phyloP scores from a whole-genome alignment of 2,329 filamentous ascomycete species.

The Phyllosticta citrichinensis region DNA sequence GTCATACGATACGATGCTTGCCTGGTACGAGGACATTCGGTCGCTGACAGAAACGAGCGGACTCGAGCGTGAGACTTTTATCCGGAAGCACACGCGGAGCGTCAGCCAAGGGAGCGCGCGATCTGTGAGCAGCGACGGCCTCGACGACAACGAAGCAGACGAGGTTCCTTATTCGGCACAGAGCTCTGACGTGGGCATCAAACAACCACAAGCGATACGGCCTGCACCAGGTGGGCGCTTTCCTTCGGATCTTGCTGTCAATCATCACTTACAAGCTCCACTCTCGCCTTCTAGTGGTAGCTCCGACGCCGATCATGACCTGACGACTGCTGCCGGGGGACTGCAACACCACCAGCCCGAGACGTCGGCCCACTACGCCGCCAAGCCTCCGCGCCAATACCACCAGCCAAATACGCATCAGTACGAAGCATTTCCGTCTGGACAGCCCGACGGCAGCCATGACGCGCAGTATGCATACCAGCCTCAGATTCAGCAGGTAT shows the following conservation, averaged over 20 bases:
- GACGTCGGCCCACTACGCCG: conserved; percentile 15
- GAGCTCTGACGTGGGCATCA: conserved; percentile 30
- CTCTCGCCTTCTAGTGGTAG: conserved; percentile 74
- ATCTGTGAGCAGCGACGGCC: conserved; percentile 60
- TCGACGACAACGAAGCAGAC: conserved; percentile 51
- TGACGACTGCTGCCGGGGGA: conserved; percentile 49
- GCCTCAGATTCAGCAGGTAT: conserved; percentile 7
- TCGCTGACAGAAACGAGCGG: conserved; percentile 78
- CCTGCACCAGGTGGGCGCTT: conserved; percentile 93
- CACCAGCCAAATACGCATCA: conserved; percentile 10
- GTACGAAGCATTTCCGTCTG: conserved; percentile 13
- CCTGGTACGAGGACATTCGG: conserved; percentile 92
- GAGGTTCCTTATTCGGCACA: conserved; percentile 55
- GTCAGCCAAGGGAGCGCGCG: conserved; percentile 52
- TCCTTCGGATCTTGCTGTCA: conserved; percentile 84
- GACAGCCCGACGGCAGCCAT: conserved; percentile 8
- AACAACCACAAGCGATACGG: conserved; percentile 46
- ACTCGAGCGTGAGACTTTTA: conserved; percentile 79
- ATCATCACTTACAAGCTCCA: conserved; percentile 72
- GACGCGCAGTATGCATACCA: conserved; percentile 10
- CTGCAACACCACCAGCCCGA: conserved; percentile 29
- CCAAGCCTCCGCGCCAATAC: conserved; percentile 3
- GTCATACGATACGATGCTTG: conserved; percentile 86
- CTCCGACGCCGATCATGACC: conserved; percentile 53
- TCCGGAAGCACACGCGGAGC: conserved; percentile 70